These are phyloP conservation scores for Pichia sp. DNA, from an alignment of 1,139 yeast species.

Conservation along the genomic window DNA sequence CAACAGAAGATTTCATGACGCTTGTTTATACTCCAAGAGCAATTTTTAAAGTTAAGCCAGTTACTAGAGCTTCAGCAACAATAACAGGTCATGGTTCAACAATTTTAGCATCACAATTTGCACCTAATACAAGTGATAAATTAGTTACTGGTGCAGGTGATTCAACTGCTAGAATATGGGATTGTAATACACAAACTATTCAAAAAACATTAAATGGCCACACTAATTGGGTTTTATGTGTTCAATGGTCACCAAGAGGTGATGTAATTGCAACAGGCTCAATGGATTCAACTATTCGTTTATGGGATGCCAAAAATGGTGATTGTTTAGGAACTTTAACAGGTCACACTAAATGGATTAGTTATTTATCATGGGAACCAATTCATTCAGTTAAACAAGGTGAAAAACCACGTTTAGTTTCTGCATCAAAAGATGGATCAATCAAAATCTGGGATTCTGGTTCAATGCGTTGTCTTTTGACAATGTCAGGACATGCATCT, in stretches of 20 bases:
- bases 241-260: constrained; percentile 93
- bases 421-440: constrained; percentile 90
- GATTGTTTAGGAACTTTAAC: constrained; percentile 65
- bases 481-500: constrained; percentile 83
- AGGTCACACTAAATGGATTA: constrained; percentile 89
- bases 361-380: constrained; percentile 92
- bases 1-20: constrained; percentile 91
- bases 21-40: constrained; percentile 92
- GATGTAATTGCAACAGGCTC: constrained; percentile 90
- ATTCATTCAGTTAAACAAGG: constrained; percentile 68
- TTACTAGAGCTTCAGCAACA: constrained; percentile 86
- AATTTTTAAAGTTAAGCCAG: constrained; percentile 84
- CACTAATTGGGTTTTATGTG: constrained; percentile 89
- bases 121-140: constrained; percentile 80
- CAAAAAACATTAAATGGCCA: constrained; percentile 76
- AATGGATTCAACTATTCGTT: constrained; percentile 81
- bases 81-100: constrained; percentile 96
- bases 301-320: constrained; percentile 83
- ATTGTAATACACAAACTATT: constrained; percentile 92
- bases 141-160: constrained; percentile 98
- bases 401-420: constrained; percentile 64
- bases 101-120: constrained; percentile 84
- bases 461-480: constrained; percentile 57
- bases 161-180: constrained; percentile 96
- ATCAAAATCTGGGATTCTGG: constrained; percentile 85